Conservation (phyloP, 805 yeast species). For the Myxozyma udenii region DNA sequence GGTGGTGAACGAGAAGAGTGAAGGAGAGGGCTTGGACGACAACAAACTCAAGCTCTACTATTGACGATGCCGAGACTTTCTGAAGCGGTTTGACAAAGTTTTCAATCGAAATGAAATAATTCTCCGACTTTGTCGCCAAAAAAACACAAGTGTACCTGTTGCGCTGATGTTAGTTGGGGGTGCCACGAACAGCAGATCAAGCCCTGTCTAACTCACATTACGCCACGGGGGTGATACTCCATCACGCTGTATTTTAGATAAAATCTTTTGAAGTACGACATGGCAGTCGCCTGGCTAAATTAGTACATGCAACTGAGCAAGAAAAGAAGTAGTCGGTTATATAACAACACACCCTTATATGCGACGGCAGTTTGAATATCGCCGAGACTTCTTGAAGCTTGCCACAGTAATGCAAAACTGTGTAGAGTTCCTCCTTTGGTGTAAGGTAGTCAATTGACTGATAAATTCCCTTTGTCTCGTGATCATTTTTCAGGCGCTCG, state of each 20-base stretch:
- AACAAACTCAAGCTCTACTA: slow-evolving; percentile 74
- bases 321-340: background rate
- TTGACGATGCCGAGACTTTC: slow-evolving; percentile 59
- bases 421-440: slow-evolving; percentile 64
- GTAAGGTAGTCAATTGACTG: slow-evolving; percentile 49
- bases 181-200: background rate
- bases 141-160: slow-evolving; percentile 67
- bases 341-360: slow-evolving; percentile 51
- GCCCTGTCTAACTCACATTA: slow-evolving; percentile 52
- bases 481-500: slow-evolving; percentile 36
- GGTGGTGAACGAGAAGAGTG: slow-evolving; percentile 82
- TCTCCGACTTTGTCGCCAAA: slow-evolving; percentile 89
- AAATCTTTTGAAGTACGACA: slow-evolving; percentile 75
- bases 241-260: slow-evolving; percentile 76
- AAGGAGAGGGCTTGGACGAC: slow-evolving; percentile 72
- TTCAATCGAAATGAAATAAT: slow-evolving; percentile 80
- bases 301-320: background rate
- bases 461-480: slow-evolving; percentile 31
- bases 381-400: slow-evolving; percentile 68
- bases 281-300: slow-evolving; percentile 62
- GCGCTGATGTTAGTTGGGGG: background rate
- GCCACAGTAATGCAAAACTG: slow-evolving; percentile 68
- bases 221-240: slow-evolving; percentile 82
- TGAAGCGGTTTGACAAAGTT: slow-evolving; percentile 70
- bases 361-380: slow-evolving; percentile 79